Evolutionary conservation across 306 rosid genomes (phyloP), one percentile per base, ranked within the genome.

Genomic region (Arachis stenosperma): DNA sequence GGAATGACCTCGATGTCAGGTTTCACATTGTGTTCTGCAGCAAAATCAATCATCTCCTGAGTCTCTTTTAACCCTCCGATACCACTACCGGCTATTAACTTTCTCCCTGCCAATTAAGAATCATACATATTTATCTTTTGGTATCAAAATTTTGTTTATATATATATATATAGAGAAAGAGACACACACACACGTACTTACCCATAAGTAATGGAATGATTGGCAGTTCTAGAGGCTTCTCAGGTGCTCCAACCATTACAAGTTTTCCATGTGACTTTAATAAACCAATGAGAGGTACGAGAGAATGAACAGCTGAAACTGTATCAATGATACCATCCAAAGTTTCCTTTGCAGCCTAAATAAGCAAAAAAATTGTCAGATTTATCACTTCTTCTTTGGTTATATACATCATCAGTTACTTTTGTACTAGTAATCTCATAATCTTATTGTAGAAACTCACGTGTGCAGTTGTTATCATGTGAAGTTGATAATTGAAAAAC

Each of bases 271-370:
- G 65, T 27, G 74, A 1, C 60, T 85, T 85, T 42, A 81, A 39
- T 53, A 85, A 9, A 33, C 61, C 70, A 53, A 79, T 64, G 13
- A 79, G 14, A 8, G 84, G 82, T 3, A 76, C 10, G 0, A 82
- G 56, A 55, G 84, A 62, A 60, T 81, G 88, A 1, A 1, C 10
- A 0, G 73, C 78, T 6, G 82, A 79, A 54, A 81, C 80, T 0
- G 86, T 75, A 59, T 81, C 86, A 54, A 85, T 68, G 42, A 81
- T 79, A 9, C 88, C 88, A 69, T 85, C 82, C 72, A 82, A 44
- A 11, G 67, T 70, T 5, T 60, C 72, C 4, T 3, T 36, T 55
- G 67, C 81, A 78, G 55, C 73, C 81, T 63, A 55, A 5, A 63
- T n/a, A 10, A 14, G 41, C 9, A 10, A 33, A 0, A 30, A 44